A percentile compares a stretch with the other conserved stretches of the same genome.
Conservation (phyloP, 352 stramenopile species). For the Globisporangium iwayamae region DNA sequence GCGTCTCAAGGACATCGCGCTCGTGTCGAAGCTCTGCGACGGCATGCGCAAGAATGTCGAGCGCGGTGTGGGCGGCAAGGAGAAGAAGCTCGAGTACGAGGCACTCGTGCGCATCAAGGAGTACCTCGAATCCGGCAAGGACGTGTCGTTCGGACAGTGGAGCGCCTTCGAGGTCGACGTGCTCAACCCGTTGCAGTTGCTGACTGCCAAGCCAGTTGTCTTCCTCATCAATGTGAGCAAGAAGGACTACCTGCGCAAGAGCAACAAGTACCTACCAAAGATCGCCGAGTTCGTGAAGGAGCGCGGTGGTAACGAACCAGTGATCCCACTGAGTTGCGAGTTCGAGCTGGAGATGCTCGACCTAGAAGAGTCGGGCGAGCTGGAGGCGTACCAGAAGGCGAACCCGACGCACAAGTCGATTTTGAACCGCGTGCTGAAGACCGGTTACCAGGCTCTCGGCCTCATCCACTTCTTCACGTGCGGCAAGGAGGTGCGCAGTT, state of each 20-base stretch:
- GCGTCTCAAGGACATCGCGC: conserved; percentile 95
- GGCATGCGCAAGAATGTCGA: conserved; percentile 88
- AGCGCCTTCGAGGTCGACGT: conserved; percentile 85
- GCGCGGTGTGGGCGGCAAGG: conserved; percentile 84
- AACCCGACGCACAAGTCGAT: conserved; percentile 89
- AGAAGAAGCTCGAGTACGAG: conserved; percentile 95
- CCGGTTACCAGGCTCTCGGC: conserved; percentile 96
- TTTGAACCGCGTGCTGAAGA: conserved; percentile 97
- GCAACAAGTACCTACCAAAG: conserved; percentile 97
- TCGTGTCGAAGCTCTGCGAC: conserved; percentile 73
- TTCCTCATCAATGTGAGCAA: conserved; percentile 99
- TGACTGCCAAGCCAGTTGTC: conserved; percentile 95
- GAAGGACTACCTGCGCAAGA: conserved; percentile 98
- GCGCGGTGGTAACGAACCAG: conserved; percentile 93
- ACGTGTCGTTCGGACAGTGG: conserved; percentile 91
- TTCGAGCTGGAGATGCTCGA: conserved; percentile 96
- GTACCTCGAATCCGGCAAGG: conserved; percentile 84
- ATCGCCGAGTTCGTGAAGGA: conserved; percentile 97
- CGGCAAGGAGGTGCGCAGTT: conserved; percentile 97
- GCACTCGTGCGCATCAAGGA: conserved; percentile 78
- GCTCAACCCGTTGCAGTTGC: conserved; percentile 89
- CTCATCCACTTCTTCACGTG: conserved; percentile 99
- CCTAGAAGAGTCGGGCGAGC: conserved; percentile 53
- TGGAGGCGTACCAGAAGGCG: conserved; percentile 71
- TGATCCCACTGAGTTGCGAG: conserved; percentile 98